A percentile compares a stretch with the other conserved stretches of the same genome.
These are phyloP conservation scores for Cynanchum wilfordii DNA, from an alignment of 257 asterid genomes.

Conservation along the genomic window DNA sequence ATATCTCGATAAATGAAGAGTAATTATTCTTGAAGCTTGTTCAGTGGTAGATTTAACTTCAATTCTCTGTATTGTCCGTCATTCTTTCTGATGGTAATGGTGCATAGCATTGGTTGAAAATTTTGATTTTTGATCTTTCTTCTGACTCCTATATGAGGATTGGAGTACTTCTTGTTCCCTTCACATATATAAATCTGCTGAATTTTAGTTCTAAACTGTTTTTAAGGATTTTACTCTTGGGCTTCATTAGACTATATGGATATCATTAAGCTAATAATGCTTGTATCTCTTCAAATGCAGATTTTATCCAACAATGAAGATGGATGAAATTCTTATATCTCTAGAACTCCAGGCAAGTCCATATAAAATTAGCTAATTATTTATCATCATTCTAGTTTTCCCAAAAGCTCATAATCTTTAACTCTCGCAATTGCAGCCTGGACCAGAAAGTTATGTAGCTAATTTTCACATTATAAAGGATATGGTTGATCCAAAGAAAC, in stretches of 20 bases:
- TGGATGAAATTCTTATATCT: slow-evolving; percentile 7
- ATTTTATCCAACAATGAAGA: slow-evolving; percentile 13
- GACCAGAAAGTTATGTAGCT: slow-evolving; percentile 7
- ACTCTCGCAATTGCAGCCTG: slow-evolving; percentile 7
- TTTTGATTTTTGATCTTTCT: too few relatives aligned
- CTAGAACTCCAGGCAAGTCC: slow-evolving; percentile 14
- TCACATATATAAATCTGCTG: not conserved
- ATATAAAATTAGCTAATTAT: not conserved
- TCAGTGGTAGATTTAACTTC: not conserved
- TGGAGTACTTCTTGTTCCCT: not conserved
- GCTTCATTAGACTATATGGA: not conserved
- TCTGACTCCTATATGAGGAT: not conserved
- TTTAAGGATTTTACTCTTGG: not conserved
- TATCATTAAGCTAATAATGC: not conserved
- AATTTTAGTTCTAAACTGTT: not conserved
- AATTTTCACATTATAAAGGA: slow-evolving; percentile 10
- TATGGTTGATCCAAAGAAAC: slow-evolving; percentile 6
- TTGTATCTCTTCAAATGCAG: slow-evolving; percentile 4
- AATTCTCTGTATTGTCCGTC: not conserved
- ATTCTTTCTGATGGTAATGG: not conserved
- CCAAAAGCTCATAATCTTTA: not conserved
- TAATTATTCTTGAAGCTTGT: not conserved
- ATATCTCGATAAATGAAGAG: not conserved
- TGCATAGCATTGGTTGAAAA: not conserved
- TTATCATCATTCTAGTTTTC: not conserved